Evolutionary conservation across 768 basidiomycete species (phyloP).

Genomic region (Mycena kentingensis): DNA sequence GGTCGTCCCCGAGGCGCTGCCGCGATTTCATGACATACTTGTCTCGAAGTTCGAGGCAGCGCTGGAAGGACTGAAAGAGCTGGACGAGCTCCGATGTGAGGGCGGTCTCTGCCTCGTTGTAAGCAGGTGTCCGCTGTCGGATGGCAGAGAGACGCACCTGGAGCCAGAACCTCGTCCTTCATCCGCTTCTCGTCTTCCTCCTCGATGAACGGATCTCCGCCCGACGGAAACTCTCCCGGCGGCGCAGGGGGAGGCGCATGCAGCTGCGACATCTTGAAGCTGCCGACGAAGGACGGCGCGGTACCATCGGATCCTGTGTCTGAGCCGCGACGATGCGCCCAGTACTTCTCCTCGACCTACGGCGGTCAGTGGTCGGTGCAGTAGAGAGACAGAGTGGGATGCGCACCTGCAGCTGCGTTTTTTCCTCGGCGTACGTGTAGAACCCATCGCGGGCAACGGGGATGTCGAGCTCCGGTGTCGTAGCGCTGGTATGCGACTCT

Average conservation of each 20-base stretch:
- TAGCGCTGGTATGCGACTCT: not conserved
- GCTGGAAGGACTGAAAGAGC: conserved; percentile 73
- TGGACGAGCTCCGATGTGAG: conserved; percentile 50
- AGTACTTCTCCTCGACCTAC: conserved; percentile 76
- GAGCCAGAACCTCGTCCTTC: conserved; percentile 21
- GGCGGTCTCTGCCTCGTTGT: conserved; percentile 30
- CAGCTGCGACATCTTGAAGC: conserved; percentile 42
- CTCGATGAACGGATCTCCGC: conserved; percentile 29
- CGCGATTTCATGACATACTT: conserved; percentile 90
- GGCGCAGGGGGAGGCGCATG: conserved; percentile 31
- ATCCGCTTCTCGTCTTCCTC: conserved; percentile 31
- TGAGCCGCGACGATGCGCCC: conserved; percentile 65
- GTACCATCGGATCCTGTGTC: conserved; percentile 49
- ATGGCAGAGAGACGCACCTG: conserved; percentile 12
- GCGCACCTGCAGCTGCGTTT: conserved; percentile 70
- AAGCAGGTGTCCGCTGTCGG: conserved; percentile 27
- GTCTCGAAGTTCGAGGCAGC: conserved; percentile 89
- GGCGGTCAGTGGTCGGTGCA: not conserved
- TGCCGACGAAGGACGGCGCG: conserved; percentile 37
- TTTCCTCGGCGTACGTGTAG: conserved; percentile 81
- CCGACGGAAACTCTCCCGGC: conserved; percentile 16
- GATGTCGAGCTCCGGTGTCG: conserved; percentile 33
- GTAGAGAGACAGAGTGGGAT: conserved; percentile 9
- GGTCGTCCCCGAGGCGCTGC: conserved; percentile 94
- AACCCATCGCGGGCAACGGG: conserved; percentile 69